A percentile compares a stretch with the other conserved stretches of the same genome.
Conservation (phyloP, 176 grass and related monocot genomes). For the Typha latifolia region DNA sequence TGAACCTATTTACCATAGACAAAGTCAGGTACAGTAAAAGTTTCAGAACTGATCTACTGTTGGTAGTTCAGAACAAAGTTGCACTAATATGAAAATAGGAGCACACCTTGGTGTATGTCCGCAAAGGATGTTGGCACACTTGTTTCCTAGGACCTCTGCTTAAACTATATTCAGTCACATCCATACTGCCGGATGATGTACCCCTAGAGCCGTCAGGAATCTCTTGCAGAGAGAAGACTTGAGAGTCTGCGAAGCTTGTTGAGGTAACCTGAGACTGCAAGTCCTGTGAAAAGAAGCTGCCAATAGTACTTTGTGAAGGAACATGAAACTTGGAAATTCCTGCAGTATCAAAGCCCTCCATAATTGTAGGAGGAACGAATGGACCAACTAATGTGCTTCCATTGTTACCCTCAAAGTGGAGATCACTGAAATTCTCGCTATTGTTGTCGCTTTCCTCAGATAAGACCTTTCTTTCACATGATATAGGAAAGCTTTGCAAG, state of each 20-base stretch:
- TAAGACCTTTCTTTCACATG: conserved; percentile 53
- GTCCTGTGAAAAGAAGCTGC: conserved; percentile 19
- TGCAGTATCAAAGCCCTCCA: conserved; percentile 26
- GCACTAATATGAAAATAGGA: background rate
- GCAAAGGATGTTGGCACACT: conserved; percentile 42
- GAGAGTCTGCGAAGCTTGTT: conserved; percentile 36
- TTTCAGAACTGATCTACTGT: background rate
- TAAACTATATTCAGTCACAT: conserved; percentile 37
- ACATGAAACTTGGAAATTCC: conserved; percentile 32
- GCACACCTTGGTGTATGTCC: conserved; percentile 91
- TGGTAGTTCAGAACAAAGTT: background rate
- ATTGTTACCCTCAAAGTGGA: conserved; percentile 32
- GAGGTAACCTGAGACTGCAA: conserved; percentile 27
- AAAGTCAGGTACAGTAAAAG: background rate
- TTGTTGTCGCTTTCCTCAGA: conserved; percentile 42
- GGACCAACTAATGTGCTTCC: conserved; percentile 28
- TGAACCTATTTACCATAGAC: conserved; percentile 51
- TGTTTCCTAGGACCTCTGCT: conserved; percentile 35
- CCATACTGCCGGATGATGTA: conserved; percentile 75
- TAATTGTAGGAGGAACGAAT: conserved; percentile 24
- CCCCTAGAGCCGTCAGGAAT: conserved; percentile 45
- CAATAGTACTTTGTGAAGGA: conserved; percentile 5
- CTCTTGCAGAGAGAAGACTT: conserved; percentile 38
- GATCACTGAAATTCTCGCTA: conserved; percentile 29
- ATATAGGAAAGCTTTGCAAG: conserved; percentile 47